Evolutionary conservation across 805 yeast genomes (phyloP).

Genomic region (Vanderwaltozyma polyspora): DNA sequence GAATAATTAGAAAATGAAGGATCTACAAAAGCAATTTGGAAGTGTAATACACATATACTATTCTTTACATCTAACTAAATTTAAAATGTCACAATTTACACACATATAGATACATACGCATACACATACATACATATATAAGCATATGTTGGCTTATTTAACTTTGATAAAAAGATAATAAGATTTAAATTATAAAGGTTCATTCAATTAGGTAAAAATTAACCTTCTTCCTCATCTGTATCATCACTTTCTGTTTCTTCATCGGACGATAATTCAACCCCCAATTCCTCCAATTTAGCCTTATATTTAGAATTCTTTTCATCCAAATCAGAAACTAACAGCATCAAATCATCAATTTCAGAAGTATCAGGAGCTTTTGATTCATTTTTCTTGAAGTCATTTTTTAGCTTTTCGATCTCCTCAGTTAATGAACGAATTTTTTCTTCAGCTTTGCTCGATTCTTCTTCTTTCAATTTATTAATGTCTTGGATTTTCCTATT

Average conservation of each 20-base stretch:
- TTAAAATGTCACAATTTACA: too few relatives aligned
- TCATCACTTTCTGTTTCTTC: constrained; percentile 60
- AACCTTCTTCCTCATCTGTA: constrained; percentile 39
- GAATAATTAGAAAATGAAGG: not conserved
- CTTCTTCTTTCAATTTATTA: too few relatives aligned
- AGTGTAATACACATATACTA: not conserved
- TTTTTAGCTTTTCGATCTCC: constrained; percentile 5
- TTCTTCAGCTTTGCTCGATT: too few relatives aligned
- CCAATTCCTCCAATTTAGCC: constrained; percentile 37
- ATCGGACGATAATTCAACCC: constrained; percentile 57
- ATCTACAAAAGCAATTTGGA: not conserved
- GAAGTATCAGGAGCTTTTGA: constrained; percentile 10
- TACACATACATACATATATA: too few relatives aligned
- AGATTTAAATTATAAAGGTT: too few relatives aligned
- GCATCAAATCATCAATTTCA: constrained; percentile 55
- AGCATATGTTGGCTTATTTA: too few relatives aligned
- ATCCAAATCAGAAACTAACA: constrained; percentile 67
- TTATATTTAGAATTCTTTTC: constrained; percentile 53
- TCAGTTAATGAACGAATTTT: too few relatives aligned
- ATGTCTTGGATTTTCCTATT: too few relatives aligned
- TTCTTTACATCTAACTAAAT: too few relatives aligned
- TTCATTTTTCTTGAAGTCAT: constrained; percentile 5
- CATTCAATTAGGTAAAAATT: too few relatives aligned
- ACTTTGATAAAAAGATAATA: too few relatives aligned
- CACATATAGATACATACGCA: too few relatives aligned